These are phyloP conservation scores for Microdochium paspali DNA, from an alignment of 2,329 filamentous ascomycete genomes.

Conservation along the genomic window DNA sequence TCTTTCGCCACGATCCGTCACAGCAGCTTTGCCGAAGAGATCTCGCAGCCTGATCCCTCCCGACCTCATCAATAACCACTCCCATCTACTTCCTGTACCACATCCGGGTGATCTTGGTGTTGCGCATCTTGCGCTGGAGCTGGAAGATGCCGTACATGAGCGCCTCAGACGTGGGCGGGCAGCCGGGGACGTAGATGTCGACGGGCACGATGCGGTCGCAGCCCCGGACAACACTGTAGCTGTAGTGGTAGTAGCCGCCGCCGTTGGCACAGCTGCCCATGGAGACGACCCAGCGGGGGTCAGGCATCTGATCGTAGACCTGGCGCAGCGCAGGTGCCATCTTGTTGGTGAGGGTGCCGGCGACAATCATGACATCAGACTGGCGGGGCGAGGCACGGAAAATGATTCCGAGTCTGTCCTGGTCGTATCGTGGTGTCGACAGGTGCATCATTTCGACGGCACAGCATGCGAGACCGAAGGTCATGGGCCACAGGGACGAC, in stretches of 20 bases:
- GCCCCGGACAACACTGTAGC: conserved; percentile 66
- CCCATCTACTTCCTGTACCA: conserved; percentile 45
- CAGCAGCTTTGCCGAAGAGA: not conserved
- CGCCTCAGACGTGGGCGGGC: conserved; percentile 53
- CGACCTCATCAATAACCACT: conserved; percentile 1
- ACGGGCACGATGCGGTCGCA: conserved; percentile 72
- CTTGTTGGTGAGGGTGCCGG: conserved; percentile 89
- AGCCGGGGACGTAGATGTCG: conserved; percentile 72
- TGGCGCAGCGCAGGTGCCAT: conserved; percentile 87
- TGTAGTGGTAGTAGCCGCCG: conserved; percentile 82
- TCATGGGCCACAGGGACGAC: conserved; percentile 81
- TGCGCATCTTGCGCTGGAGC: conserved; percentile 67
- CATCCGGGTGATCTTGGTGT: conserved; percentile 44
- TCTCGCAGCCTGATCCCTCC: not conserved
- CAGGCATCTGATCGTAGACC: conserved; percentile 94
- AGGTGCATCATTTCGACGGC: conserved; percentile 91
- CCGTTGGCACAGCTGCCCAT: conserved; percentile 84
- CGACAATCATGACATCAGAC: conserved; percentile 89
- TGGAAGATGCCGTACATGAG: conserved; percentile 65
- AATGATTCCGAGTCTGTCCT: conserved; percentile 81
- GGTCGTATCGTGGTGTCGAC: conserved; percentile 80
- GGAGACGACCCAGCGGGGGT: conserved; percentile 75
- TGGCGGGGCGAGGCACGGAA: conserved; percentile 83
- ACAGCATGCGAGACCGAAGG: conserved; percentile 82
- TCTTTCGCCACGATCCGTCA: not conserved